Percentiles rank a stretch among this genome's conserved stretches.
These are phyloP conservation scores for Colletotrichum nymphaeae DNA, from an alignment of 2,329 filamentous ascomycete species.

Conservation along the genomic window DNA sequence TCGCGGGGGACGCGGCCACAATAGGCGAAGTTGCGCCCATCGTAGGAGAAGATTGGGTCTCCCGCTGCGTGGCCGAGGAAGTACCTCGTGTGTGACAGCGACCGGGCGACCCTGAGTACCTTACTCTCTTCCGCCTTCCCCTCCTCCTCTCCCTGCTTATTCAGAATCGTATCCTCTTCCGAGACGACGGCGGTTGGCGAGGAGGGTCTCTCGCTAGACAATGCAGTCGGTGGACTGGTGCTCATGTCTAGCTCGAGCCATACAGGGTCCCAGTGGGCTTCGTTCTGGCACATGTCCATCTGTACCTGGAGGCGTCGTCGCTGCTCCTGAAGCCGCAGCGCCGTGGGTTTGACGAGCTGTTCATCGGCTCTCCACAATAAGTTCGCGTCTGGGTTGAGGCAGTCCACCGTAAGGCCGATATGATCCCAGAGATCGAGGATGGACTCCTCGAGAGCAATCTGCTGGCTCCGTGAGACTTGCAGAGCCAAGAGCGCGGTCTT, in stretches of 20 bases:
- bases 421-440: neutral
- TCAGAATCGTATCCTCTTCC: neutral
- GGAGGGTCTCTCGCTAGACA: neutral
- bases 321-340: neutral
- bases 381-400: neutral
- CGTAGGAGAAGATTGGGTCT: constrained; percentile 43
- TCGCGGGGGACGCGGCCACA: constrained; percentile 40
- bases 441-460: neutral
- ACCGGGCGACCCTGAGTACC: neutral
- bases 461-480: neutral
- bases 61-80: constrained; percentile 41
- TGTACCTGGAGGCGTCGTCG: neutral
- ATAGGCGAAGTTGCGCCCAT: constrained; percentile 30
- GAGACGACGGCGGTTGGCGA: neutral
- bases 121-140: neutral
- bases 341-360: constrained; percentile 10
- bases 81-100: neutral
- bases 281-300: neutral
- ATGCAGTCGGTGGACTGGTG: no score
- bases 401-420: neutral
- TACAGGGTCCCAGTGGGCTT: neutral
- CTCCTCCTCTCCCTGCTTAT: neutral
- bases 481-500: neutral
- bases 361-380: neutral
- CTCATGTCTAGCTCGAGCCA: neutral